Evolutionary conservation across 2,329 filamentous ascomycete genomes (phyloP).

Genomic region (Aspergillus amoenus): DNA sequence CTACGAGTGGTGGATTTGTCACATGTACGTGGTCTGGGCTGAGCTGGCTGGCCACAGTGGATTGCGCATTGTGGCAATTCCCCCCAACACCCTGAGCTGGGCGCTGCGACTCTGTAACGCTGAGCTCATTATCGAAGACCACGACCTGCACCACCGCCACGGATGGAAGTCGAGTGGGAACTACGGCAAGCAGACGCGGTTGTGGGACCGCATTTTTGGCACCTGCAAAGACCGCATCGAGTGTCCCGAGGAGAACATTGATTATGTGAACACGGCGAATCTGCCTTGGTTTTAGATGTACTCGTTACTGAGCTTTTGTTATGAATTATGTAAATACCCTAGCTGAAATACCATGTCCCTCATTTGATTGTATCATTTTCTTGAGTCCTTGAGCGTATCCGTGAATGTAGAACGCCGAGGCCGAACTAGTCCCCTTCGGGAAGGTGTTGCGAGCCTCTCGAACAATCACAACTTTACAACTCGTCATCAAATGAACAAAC

Average conservation of each 20-base stretch:
- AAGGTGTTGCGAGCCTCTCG: conserved; percentile 2
- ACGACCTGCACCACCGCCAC: conserved; percentile 41
- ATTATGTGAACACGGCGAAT: conserved; percentile 25
- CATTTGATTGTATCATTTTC: neutral
- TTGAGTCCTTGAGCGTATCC: neutral
- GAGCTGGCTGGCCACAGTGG: conserved; percentile 24
- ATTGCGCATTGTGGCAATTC: conserved; percentile 34
- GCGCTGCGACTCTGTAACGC: conserved; percentile 33
- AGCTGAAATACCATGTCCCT: neutral
- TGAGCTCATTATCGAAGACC: conserved; percentile 46
- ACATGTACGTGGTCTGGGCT: conserved; percentile 45
- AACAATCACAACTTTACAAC: too few relatives aligned
- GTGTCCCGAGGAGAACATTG: conserved; percentile 29
- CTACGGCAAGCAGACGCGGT: conserved; percentile 42
- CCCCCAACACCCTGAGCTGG: conserved; percentile 36
- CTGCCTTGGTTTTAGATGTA: conserved; percentile 30
- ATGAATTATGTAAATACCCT: conserved; percentile 5
- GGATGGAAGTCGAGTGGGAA: conserved; percentile 41
- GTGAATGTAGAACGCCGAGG: too few relatives aligned
- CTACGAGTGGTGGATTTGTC: conserved; percentile 50
- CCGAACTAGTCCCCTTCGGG: neutral
- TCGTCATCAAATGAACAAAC: neutral
- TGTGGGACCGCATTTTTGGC: conserved; percentile 41
- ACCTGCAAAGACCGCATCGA: conserved; percentile 40
- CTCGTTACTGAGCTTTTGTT: neutral